Percentiles rank a stretch among this genome's conserved stretches.
Conservation (phyloP, 2,329 filamentous ascomycete genomes). For the Talaromyces sp. region DNA sequence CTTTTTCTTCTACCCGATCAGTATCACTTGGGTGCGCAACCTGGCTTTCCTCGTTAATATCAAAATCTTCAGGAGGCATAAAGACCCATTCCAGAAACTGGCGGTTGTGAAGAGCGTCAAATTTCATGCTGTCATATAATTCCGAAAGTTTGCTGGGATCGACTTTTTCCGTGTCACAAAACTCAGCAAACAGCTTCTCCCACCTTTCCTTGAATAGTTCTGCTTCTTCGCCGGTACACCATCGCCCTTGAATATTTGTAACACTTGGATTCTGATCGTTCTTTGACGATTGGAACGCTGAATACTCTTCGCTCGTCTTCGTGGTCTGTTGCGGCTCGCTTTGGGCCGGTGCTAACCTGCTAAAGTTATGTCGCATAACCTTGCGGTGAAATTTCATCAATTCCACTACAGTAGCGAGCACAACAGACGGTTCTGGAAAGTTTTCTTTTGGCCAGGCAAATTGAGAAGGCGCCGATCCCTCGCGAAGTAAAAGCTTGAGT, state of each 20-base stretch:
- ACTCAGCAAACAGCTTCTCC: constrained; percentile 97
- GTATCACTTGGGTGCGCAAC: constrained; percentile 6
- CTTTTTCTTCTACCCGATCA: constrained; percentile 25
- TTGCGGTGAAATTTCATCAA: constrained; percentile 95
- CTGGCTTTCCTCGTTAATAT: constrained; percentile 44
- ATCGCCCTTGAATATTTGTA: constrained; percentile 74
- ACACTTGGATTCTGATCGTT: constrained; percentile 47
- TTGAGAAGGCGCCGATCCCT: constrained; percentile 89
- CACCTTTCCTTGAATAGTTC: constrained; percentile 93
- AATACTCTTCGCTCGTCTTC: constrained; percentile 11
- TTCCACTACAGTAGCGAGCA: constrained; percentile 86
- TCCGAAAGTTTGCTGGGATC: constrained; percentile 98
- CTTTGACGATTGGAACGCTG: constrained; percentile 11
- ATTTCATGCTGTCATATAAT: constrained; percentile 99
- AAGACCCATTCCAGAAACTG: constrained; percentile 98
- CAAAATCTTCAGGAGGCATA: constrained; percentile 74
- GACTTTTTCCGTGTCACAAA: constrained; percentile 94
- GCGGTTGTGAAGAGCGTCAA: constrained; percentile 93
- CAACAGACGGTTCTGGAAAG: constrained; percentile 88
- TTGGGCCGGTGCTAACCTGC: constrained; percentile 63
- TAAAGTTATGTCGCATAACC: constrained; percentile 93
- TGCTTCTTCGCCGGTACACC: constrained; percentile 94
- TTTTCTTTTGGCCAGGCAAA: constrained; percentile 95
- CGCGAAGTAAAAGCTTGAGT: constrained; percentile 83
- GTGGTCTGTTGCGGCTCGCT: constrained; percentile 52